phyloP scores from a whole-genome alignment of 1,284 basidiomycete genomes.

The Tremellales sp. region DNA sequence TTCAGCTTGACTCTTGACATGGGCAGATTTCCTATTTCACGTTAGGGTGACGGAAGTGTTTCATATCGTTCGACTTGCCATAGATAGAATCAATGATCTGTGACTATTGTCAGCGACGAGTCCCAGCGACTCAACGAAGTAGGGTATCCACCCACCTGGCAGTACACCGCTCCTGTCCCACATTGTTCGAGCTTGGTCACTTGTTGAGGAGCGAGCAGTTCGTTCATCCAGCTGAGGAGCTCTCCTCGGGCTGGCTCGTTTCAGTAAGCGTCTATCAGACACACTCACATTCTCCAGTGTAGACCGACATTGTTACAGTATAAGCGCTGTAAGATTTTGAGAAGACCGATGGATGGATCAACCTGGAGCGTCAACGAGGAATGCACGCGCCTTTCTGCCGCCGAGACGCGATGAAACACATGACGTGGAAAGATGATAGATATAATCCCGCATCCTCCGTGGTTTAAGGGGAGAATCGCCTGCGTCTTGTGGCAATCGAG shows the following conservation, averaged over 20 bases:
- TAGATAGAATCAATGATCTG: conserved; percentile 86
- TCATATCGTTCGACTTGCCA: conserved; percentile 52
- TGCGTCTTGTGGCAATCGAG: too few relatives aligned
- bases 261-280: background rate
- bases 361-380: too few relatives aligned
- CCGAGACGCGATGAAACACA: too few relatives aligned
- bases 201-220: conserved; percentile 63
- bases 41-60: background rate
- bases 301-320: conserved; percentile 47
- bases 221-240: conserved; percentile 89
- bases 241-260: conserved; percentile 61
- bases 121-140: background rate
- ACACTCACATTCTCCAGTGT: conserved; percentile 42
- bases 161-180: conserved; percentile 83
- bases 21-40: conserved; percentile 66
- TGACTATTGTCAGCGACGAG: background rate
- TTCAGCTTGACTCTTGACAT: conserved; percentile 88
- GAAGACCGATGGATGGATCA: too few relatives aligned
- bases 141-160: conserved; percentile 56
- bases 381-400: too few relatives aligned
- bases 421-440: too few relatives aligned
- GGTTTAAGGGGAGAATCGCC: too few relatives aligned
- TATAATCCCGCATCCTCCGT: too few relatives aligned
- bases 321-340: too few relatives aligned
- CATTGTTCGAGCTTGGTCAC: conserved; percentile 95